Evolutionary conservation across 495 filamentous ascomycete species (phyloP).

Genomic region (Aspergillus sclerotioniger): DNA sequence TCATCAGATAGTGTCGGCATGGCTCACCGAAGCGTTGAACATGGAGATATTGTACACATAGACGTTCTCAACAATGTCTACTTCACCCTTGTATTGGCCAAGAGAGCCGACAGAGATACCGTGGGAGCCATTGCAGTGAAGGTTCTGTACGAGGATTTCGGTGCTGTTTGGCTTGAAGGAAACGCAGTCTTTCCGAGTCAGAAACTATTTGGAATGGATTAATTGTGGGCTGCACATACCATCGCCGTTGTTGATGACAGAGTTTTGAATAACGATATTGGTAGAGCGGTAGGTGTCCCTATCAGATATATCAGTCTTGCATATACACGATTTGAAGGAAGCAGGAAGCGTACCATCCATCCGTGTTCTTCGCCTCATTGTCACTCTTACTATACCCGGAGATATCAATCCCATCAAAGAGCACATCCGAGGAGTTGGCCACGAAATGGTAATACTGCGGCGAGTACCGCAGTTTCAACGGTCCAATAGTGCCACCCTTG

Average conservation of each 20-base stretch:
- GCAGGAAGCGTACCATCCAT: conserved; percentile 53
- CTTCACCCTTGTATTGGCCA: conserved; percentile 61
- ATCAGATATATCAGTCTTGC: background rate
- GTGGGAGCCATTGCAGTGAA: conserved; percentile 70
- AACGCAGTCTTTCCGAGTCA: conserved; percentile 55
- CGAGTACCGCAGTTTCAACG: conserved; percentile 60
- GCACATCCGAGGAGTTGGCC: conserved; percentile 63
- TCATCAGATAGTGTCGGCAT: background rate
- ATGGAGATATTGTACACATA: conserved; percentile 67
- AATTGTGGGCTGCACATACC: conserved; percentile 30
- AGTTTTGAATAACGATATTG: conserved; percentile 67
- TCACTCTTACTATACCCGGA: conserved; percentile 49
- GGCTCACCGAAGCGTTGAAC: conserved; percentile 53
- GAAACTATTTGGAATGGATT: background rate
- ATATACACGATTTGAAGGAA: background rate
- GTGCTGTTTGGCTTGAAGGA: conserved; percentile 76
- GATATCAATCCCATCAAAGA: conserved; percentile 67
- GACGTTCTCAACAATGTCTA: conserved; percentile 65
- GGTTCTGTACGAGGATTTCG: conserved; percentile 68
- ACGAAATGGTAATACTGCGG: conserved; percentile 70
- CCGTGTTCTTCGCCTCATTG: conserved; percentile 62
- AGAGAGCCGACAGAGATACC: conserved; percentile 70
- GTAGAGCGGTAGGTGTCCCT: conserved; percentile 63
- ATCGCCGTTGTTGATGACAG: conserved; percentile 66
- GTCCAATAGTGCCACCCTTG: conserved; percentile 57